phyloP scores from a whole-genome alignment of 257 asterid genomes.

The Solanum arcanum region DNA sequence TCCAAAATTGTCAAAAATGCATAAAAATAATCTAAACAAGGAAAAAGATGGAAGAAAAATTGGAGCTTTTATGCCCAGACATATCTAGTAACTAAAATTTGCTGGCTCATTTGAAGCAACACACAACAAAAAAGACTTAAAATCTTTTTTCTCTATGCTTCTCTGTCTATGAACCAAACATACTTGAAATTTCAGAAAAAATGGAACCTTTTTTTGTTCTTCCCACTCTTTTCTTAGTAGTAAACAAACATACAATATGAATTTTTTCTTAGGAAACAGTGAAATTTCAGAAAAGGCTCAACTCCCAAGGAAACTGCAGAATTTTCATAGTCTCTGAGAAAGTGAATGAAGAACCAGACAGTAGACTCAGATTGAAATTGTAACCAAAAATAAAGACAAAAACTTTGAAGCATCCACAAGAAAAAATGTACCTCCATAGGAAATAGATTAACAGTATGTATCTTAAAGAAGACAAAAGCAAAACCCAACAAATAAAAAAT shows the following conservation, averaged over 20 bases:
- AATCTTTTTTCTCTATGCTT: neutral
- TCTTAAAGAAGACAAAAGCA: neutral
- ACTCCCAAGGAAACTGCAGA: neutral
- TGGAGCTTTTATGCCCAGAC: neutral
- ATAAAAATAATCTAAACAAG: neutral
- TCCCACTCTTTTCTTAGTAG: neutral
- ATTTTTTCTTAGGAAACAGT: neutral
- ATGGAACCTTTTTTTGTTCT: neutral
- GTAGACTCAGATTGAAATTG: neutral
- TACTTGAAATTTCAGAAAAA: neutral
- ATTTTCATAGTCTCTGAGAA: neutral
- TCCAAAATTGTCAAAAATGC: neutral
- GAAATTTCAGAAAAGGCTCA: neutral
- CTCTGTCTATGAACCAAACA: neutral
- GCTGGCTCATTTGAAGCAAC: neutral
- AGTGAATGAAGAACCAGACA: neutral
- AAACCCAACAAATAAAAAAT: neutral
- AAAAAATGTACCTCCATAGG: neutral
- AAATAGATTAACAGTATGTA: neutral
- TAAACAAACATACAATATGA: neutral
- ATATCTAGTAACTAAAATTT: neutral
- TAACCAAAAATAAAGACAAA: neutral
- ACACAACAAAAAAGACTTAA: neutral
- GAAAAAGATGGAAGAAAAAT: neutral
- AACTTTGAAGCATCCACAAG: neutral